Evolutionary conservation across 78 protist genomes (phyloP).

Genomic region (slime mould (Dictyostelium discoideum)): DNA sequence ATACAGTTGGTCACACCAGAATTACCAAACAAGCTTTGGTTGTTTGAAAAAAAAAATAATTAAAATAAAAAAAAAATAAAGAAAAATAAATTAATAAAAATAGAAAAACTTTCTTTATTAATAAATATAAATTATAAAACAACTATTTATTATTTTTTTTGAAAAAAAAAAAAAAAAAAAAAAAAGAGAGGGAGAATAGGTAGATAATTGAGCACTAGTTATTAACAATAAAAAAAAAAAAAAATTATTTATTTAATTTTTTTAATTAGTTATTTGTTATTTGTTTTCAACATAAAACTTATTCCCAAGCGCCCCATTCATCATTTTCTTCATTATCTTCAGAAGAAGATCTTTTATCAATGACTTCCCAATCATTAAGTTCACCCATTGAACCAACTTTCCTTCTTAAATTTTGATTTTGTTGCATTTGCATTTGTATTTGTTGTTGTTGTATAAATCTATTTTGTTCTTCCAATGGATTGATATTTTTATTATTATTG

Average conservation of each 20-base stretch:
- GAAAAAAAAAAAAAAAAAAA: too few relatives aligned
- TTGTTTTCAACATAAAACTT: neutral
- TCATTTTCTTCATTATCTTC: neutral
- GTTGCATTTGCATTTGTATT: neutral
- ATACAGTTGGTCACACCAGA: too few relatives aligned
- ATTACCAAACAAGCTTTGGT: too few relatives aligned
- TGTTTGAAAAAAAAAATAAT: too few relatives aligned
- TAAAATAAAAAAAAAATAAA: too few relatives aligned
- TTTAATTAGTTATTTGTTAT: neutral
- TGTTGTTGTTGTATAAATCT: neutral
- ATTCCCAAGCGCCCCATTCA: conserved; percentile 11
- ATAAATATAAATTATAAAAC: too few relatives aligned
- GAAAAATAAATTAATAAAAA: too few relatives aligned
- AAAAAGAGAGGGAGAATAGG: too few relatives aligned
- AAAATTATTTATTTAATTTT: neutral
- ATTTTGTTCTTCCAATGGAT: neutral
- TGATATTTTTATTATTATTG: neutral
- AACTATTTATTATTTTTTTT: too few relatives aligned
- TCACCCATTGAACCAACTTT: neutral
- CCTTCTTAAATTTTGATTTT: conserved; percentile 6
- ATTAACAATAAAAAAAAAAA: too few relatives aligned
- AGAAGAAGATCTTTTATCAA: neutral
- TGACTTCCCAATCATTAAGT: neutral
- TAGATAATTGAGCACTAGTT: too few relatives aligned
- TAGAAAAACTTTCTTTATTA: too few relatives aligned